These are phyloP conservation scores for Isatis tinctoria DNA, from an alignment of 345 rosid genomes.

Conservation along the genomic window DNA sequence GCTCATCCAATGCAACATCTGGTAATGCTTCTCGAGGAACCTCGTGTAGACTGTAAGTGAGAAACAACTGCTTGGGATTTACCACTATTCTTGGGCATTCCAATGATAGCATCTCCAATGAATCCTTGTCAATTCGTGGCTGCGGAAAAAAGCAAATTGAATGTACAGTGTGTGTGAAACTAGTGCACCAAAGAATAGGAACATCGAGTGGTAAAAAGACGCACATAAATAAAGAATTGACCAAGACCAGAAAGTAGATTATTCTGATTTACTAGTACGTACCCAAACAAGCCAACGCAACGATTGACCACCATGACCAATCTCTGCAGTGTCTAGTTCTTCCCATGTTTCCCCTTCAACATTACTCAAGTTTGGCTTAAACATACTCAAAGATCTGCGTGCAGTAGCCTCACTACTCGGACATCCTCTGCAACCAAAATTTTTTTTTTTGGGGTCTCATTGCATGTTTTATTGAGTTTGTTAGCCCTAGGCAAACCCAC, in stretches of 20 bases:
- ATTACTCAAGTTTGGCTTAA: slow-evolving; percentile 69
- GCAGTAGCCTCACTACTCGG: slow-evolving; percentile 68
- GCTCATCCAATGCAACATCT: slow-evolving; percentile 53
- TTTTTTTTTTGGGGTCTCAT: slow-evolving; percentile 46
- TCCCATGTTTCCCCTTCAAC: slow-evolving; percentile 88
- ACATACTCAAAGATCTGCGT: slow-evolving; percentile 54
- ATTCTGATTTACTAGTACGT: slow-evolving; percentile 18
- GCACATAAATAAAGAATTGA: background rate
- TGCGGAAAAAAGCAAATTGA: slow-evolving; percentile 24
- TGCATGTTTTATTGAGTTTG: slow-evolving; percentile 46
- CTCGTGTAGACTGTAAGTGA: slow-evolving; percentile 44
- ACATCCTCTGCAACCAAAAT: slow-evolving; percentile 92
- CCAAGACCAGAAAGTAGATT: slow-evolving; percentile 5
- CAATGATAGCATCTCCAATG: slow-evolving; percentile 45
- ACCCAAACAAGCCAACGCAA: slow-evolving; percentile 94
- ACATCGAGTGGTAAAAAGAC: background rate
- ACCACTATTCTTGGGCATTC: slow-evolving; percentile 80
- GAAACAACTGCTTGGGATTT: slow-evolving; percentile 72
- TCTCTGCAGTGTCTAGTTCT: slow-evolving; percentile 69
- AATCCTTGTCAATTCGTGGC: slow-evolving; percentile 70
- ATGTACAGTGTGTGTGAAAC: background rate
- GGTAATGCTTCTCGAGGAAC: slow-evolving; percentile 64
- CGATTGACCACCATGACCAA: slow-evolving; percentile 72
- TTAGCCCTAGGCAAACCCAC: slow-evolving; percentile 46
- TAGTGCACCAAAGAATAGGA: background rate